phyloP scores from a whole-genome alignment of 2,329 filamentous ascomycete species.

The Clathrospora elynae region DNA sequence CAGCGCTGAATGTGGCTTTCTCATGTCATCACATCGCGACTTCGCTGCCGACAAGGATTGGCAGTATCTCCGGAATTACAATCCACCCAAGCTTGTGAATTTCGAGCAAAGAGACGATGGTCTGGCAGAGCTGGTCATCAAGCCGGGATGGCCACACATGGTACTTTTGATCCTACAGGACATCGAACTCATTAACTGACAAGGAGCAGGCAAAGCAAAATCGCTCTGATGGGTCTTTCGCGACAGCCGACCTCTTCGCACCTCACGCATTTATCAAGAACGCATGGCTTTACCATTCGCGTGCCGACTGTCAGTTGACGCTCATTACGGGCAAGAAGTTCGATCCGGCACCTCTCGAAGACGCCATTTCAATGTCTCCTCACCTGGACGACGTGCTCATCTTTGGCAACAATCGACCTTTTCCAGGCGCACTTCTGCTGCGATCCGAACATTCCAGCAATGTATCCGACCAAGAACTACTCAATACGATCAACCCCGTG shows the following conservation, averaged over 20 bases:
- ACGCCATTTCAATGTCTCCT: conserved; percentile 54
- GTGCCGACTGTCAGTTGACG: conserved; percentile 66
- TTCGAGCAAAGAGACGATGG: conserved; percentile 47
- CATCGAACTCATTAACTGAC: conserved; percentile 1
- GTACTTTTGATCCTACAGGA: conserved; percentile 14
- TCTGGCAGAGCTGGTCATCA: conserved; percentile 62
- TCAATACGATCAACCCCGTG: conserved; percentile 51
- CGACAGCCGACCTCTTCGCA: conserved; percentile 67
- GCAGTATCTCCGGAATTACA: conserved; percentile 61
- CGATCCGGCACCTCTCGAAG: conserved; percentile 66
- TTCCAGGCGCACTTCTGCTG: conserved; percentile 63
- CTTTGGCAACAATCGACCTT: conserved; percentile 64
- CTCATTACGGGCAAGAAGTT: conserved; percentile 72
- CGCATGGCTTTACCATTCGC: conserved; percentile 67
- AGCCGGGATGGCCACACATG: conserved; percentile 62
- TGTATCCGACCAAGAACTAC: conserved; percentile 46
- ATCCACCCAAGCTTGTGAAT: conserved; percentile 55
- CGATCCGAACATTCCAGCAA: conserved; percentile 40
- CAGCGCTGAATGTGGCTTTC: conserved; percentile 69
- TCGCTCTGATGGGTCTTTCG: conserved; percentile 63
- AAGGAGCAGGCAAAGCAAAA: conserved; percentile 58
- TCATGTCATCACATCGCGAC: conserved; percentile 65
- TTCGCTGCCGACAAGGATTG: conserved; percentile 62
- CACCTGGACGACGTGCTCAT: conserved; percentile 62
- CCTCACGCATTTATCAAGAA: conserved; percentile 57